Percentiles rank a stretch among this genome's conserved stretches.
These are phyloP conservation scores for Hortiboletus rubellus DNA, from an alignment of 1,284 basidiomycete genomes.

Conservation along the genomic window DNA sequence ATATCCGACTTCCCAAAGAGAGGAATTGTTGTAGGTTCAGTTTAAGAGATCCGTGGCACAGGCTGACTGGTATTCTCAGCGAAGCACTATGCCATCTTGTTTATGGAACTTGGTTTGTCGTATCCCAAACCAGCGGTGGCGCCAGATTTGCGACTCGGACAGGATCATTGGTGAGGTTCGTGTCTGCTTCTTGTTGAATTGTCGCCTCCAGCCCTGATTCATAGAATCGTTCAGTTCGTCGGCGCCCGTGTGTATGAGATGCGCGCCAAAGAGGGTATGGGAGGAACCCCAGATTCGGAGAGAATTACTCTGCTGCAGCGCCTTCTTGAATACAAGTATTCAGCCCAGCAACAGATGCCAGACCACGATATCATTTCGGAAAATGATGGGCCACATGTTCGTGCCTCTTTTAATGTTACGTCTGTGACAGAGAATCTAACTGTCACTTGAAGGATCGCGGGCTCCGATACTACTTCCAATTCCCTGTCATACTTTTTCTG, in stretches of 20 bases:
- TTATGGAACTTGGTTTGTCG: slow-evolving; percentile 68
- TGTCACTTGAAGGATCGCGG: slow-evolving; percentile 56
- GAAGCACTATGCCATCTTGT: slow-evolving; percentile 64
- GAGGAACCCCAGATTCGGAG: slow-evolving; percentile 51
- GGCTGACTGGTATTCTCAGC: slow-evolving; percentile 40
- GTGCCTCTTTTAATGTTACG: slow-evolving; percentile 20
- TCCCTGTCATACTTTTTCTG: slow-evolving; percentile 73
- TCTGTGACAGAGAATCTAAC: background rate
- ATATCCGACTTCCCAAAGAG: slow-evolving; percentile 77
- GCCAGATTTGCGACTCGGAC: slow-evolving; percentile 70
- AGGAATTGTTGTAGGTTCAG: slow-evolving; percentile 54
- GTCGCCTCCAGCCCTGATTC: slow-evolving; percentile 12
- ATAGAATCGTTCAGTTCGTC: slow-evolving; percentile 52
- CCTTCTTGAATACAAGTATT: slow-evolving; percentile 59
- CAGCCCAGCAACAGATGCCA: slow-evolving; percentile 52
- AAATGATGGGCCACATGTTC: slow-evolving; percentile 72
- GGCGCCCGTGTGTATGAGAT: slow-evolving; percentile 67
- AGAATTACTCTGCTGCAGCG: slow-evolving; percentile 65
- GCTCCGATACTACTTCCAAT: slow-evolving; percentile 72
- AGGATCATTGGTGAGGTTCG: slow-evolving; percentile 70
- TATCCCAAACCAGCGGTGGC: slow-evolving; percentile 65
- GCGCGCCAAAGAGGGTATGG: slow-evolving; percentile 59
- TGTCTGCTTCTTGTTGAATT: slow-evolving; percentile 7
- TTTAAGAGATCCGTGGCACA: background rate
- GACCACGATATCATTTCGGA: slow-evolving; percentile 74